Base-by-base conservation (phyloP, 495 filamentous ascomycete genomes). In the Xylaria sp. region DNA sequence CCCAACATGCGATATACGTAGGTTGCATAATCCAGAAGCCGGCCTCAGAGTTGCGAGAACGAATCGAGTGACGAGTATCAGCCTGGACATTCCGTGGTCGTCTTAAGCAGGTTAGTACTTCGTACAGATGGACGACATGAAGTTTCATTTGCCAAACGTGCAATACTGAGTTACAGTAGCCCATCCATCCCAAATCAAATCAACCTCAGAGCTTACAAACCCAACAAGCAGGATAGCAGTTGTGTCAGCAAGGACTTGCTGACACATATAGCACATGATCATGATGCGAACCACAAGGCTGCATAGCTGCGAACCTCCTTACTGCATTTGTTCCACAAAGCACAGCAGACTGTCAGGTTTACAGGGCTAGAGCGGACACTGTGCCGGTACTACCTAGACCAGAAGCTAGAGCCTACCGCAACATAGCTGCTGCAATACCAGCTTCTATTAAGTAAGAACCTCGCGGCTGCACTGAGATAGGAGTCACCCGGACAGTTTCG, bases 231-330 rank as follows among this genome's bases (percentile, higher is more conserved):
- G 31, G 8, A 59, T 37, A n/a, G 19, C 6, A 37, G 11, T 37
- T n/a, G 31, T 21, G 8, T 7, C 1, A 37, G 29, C 33, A 59
- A 21, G 19, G 3, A 21, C 6, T 21, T 37, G 17, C 29, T 35
- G 33, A 59, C 19, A 21, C 31, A 58, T 58, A 24, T 43, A 21
- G 44, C 44, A 67, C 48, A 67, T 67, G 64, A 43, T 19, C 24
- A 26, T 12, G 9, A 40, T 67, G 48, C 64, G 48, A 67, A 46
- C 46, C 48, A 50, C 64, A 67, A 67, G 64, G 64, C 64, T 67
- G 64, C 64, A 67, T 67, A 43, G 21, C 31, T 55, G 43, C 44
- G 62, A 65, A 52, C 62, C 26, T 64, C 24, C n/a, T 53, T 50
- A 53, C 64, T 40, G 48, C 64, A 53, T 67, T 43, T 17, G 44